Base-by-base conservation (phyloP, 768 basidiomycete genomes). In the Sporobolomyces phaffii region DNA sequence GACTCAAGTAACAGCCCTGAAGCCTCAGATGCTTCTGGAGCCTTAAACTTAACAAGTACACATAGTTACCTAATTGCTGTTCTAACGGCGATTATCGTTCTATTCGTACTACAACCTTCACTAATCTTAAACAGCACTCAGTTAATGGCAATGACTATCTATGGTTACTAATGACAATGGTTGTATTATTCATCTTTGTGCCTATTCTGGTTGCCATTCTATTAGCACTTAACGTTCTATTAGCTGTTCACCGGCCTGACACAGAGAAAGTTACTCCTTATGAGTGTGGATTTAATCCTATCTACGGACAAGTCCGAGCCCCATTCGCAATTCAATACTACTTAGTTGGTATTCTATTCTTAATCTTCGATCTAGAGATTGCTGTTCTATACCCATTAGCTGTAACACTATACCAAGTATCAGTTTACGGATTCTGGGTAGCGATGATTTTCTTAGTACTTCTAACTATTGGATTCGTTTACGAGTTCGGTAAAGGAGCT, bases 101-200 rank as follows among this genome's bases (percentile, higher is more conserved):
- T 60, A 45, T 66, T 60, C 20, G 59, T 66, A 61, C 59, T 66
- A 44, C 54, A 72, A 54, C 51, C 67, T 33, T 60, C 64, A 50
- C 26, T 65, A 43, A 49, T 65, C 47, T 51, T 65, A 59, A 65
- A 58, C 31, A 66, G 59, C 52, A 64, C 44, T 54, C 52, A 64
- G 45, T 44, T 62, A 53, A 49, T 61, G 49, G 60, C 60, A 49
- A 62, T 62, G 52, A 34, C 61, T 40, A 53, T 52, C 44, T 45
- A 53, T 26, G 38, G 43, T 45, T 62, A 52, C 50, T 62, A 62
- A 62, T 62, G 47, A 52, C 33, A 63, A 68, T 68, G 53, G 47
- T 53, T 31, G 57, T 56, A 44, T 45, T 53, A 57, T 43, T 63
- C 52, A 47, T 57, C 65, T 65, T 54, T 45, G 44, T 60, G 11